Percentiles rank a stretch among this genome's conserved stretches.
Conservation (phyloP, 2,329 filamentous ascomycete genomes). For the Aspergillus ustus region DNA sequence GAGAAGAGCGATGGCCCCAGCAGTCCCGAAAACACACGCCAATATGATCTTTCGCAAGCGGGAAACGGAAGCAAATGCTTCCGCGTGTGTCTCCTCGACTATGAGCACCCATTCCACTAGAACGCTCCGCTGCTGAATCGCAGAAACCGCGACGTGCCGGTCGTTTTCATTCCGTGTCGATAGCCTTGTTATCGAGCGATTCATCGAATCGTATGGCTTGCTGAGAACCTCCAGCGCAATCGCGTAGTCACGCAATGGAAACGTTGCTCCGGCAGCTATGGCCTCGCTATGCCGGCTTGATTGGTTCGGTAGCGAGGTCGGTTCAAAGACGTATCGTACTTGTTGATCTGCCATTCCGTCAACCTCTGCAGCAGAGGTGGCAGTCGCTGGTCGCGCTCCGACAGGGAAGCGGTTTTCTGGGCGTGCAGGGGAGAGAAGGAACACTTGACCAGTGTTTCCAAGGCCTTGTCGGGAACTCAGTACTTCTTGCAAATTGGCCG, state of each 20-base stretch:
- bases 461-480: slow-evolving; percentile 52
- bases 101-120: slow-evolving; percentile 83
- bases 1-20: slow-evolving; percentile 72
- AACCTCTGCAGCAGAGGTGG: slow-evolving; percentile 39
- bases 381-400: slow-evolving; percentile 22
- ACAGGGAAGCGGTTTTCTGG: slow-evolving; percentile 67
- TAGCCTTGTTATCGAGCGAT: slow-evolving; percentile 72
- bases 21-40: slow-evolving; percentile 82
- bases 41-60: slow-evolving; percentile 79
- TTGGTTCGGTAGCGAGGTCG: slow-evolving; percentile 49
- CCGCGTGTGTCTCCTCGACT: slow-evolving; percentile 73
- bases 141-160: slow-evolving; percentile 75
- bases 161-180: slow-evolving; percentile 75
- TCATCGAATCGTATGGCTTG: slow-evolving; percentile 53
- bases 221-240: slow-evolving; percentile 66
- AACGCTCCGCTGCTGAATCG: slow-evolving; percentile 68
- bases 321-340: slow-evolving; percentile 67
- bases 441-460: slow-evolving; percentile 69
- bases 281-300: slow-evolving; percentile 26
- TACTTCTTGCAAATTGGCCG: slow-evolving; percentile 45
- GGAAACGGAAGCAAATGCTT: slow-evolving; percentile 76
- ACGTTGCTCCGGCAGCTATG: slow-evolving; percentile 51
- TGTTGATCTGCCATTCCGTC: slow-evolving; percentile 35
- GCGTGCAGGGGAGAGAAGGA: slow-evolving; percentile 71
- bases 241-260: slow-evolving; percentile 65